Evolutionary conservation across 805 yeast genomes (phyloP).

Genomic region (Saccharomycopsis babjevae): DNA sequence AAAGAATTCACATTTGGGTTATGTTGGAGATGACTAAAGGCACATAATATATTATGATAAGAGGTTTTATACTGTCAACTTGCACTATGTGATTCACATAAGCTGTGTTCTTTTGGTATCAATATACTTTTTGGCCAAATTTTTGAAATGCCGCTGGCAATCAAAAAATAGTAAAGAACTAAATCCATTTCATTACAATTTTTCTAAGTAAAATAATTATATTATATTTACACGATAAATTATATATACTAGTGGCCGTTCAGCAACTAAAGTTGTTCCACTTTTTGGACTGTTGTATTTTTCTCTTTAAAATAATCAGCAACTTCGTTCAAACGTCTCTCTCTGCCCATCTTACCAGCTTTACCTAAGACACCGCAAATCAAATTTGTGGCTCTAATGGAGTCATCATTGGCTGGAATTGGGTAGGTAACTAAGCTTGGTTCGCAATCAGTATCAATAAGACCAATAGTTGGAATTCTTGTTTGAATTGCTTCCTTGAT

Average conservation of each 20-base stretch:
- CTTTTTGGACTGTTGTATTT: background rate
- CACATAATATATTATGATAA: no score
- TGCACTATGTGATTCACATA: no score
- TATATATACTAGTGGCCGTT: background rate
- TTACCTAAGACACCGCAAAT: constrained; percentile 74
- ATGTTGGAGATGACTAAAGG: no score
- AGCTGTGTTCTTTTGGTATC: no score
- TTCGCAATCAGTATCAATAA: constrained; percentile 89
- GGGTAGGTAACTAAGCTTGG: constrained; percentile 87
- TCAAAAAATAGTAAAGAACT: no score
- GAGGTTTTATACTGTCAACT: no score
- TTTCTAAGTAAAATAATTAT: background rate
- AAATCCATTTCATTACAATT: no score
- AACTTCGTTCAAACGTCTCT: constrained; percentile 38
- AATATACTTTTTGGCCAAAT: no score
- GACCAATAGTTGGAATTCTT: constrained; percentile 86
- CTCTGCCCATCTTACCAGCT: constrained; percentile 75
- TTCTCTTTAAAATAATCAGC: constrained; percentile 20
- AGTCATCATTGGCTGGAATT: constrained; percentile 93
- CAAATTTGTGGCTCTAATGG: constrained; percentile 68
- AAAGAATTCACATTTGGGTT: no score
- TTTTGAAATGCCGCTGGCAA: no score
- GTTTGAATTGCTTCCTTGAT: constrained; percentile 71
- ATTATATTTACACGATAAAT: background rate
- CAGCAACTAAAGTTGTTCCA: background rate